Percentiles rank a stretch among this genome's conserved stretches.
Conservation (phyloP, 208 protist genomes). For the Angomonas ambiguus region DNA sequence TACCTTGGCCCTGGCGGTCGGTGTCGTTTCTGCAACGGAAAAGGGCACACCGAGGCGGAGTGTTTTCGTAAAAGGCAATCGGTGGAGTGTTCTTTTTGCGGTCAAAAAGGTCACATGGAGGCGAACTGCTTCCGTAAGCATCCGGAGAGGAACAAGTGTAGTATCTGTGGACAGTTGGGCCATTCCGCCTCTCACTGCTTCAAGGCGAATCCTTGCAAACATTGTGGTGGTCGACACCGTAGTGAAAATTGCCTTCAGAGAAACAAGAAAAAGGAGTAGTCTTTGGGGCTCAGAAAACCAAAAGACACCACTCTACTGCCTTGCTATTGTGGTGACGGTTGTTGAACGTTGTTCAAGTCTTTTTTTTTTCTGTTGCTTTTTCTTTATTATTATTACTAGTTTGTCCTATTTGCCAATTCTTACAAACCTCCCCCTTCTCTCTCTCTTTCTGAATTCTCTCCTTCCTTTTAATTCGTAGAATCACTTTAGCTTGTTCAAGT, state of each 20-base stretch:
- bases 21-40: conserved; percentile 70
- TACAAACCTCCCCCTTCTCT: background rate
- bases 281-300: no score
- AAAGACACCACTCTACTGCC: no score
- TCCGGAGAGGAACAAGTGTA: conserved; percentile 83
- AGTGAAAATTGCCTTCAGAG: conserved; percentile 60
- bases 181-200: conserved; percentile 76
- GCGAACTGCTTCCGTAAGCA: conserved; percentile 73
- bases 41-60: conserved; percentile 79
- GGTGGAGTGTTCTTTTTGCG: conserved; percentile 52
- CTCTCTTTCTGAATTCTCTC: no score
- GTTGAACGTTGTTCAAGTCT: background rate
- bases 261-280: background rate
- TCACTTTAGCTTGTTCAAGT: no score
- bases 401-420: conserved; percentile 1
- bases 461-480: no score
- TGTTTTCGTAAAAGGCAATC: conserved; percentile 77
- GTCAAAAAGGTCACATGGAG: conserved; percentile 68
- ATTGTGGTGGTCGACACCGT: conserved; percentile 82
- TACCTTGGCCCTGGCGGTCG: conserved; percentile 76
- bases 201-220: conserved; percentile 78
- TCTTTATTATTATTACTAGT: conserved; percentile 1
- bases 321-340: conserved; percentile 22
- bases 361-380: background rate
- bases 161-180: conserved; percentile 76